phyloP scores from a whole-genome alignment of 805 yeast species.

The Ogataea polymorpha region DNA sequence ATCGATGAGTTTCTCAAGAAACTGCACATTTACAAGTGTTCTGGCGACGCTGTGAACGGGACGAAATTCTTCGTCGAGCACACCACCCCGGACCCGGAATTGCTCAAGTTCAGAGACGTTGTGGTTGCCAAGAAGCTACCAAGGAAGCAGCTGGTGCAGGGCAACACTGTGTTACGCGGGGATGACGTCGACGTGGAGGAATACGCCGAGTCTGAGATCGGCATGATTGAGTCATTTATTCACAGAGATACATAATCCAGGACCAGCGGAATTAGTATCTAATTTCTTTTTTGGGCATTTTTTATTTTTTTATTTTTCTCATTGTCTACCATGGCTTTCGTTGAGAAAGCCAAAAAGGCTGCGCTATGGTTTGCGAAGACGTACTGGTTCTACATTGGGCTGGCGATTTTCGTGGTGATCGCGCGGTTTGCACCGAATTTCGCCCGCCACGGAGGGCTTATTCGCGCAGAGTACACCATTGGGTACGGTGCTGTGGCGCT shows the following conservation, averaged over 20 bases:
- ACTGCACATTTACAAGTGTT: constrained; percentile 75
- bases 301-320: background rate
- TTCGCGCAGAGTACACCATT: constrained; percentile 71
- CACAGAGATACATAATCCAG: constrained; percentile 45
- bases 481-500: constrained; percentile 86
- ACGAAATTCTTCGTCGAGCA: constrained; percentile 58
- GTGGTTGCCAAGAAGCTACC: constrained; percentile 75
- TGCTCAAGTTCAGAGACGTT: constrained; percentile 61
- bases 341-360: constrained; percentile 3
- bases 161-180: constrained; percentile 56
- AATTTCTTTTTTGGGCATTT: background rate
- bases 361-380: constrained; percentile 9
- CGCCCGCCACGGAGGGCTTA: constrained; percentile 78
- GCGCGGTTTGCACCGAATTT: constrained; percentile 79
- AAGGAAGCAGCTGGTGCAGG: constrained; percentile 80
- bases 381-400: constrained; percentile 75
- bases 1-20: constrained; percentile 67
- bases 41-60: constrained; percentile 70
- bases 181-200: constrained; percentile 55
- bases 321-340: background rate
- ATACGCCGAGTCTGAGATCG: constrained; percentile 68
- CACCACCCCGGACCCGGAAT: constrained; percentile 63
- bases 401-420: constrained; percentile 71
- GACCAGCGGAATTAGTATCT: constrained; percentile 1
- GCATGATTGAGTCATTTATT: constrained; percentile 74